phyloP scores from a whole-genome alignment of 2,329 filamentous ascomycete genomes.

The Fusarium staphyleae region DNA sequence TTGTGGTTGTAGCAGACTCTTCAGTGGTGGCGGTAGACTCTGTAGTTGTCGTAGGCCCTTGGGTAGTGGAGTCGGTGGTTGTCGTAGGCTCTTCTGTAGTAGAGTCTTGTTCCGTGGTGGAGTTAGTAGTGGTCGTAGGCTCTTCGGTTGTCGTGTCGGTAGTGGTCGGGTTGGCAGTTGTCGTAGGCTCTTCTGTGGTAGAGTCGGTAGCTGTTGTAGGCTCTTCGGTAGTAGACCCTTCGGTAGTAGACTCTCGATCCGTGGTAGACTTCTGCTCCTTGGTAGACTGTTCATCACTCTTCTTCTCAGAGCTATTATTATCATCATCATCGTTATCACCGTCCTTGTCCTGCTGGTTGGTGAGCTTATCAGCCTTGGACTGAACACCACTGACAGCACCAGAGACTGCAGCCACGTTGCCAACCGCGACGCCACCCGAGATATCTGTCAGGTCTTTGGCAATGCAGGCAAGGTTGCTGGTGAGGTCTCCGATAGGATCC shows the following conservation, averaged over 20 bases:
- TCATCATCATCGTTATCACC: slow-evolving; percentile 10
- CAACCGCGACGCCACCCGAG: slow-evolving; percentile 7
- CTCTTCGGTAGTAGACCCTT: too few relatives aligned
- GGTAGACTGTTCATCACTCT: slow-evolving; percentile 20
- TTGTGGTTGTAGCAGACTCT: slow-evolving; percentile 18
- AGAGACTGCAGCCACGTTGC: slow-evolving; percentile 21
- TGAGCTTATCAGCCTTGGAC: slow-evolving; percentile 19
- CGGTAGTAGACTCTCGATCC: not conserved
- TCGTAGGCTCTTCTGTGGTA: too few relatives aligned
- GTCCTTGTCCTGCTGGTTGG: not conserved
- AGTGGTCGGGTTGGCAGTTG: too few relatives aligned
- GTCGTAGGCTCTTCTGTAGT: too few relatives aligned
- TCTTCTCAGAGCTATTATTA: slow-evolving; percentile 6
- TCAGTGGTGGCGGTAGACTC: slow-evolving; percentile 12
- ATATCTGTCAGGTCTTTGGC: slow-evolving; percentile 18
- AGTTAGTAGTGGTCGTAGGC: too few relatives aligned
- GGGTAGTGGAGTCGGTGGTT: too few relatives aligned
- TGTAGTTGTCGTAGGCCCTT: not conserved
- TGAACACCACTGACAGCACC: slow-evolving; percentile 5
- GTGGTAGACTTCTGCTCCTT: slow-evolving; percentile 18
- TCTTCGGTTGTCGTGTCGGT: too few relatives aligned
- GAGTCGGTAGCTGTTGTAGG: too few relatives aligned
- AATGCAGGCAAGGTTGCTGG: slow-evolving; percentile 28
- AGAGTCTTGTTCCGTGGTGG: too few relatives aligned
- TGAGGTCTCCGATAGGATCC: slow-evolving; percentile 14